phyloP scores from a whole-genome alignment of 805 yeast genomes.

The Kuraishia capsulata region DNA sequence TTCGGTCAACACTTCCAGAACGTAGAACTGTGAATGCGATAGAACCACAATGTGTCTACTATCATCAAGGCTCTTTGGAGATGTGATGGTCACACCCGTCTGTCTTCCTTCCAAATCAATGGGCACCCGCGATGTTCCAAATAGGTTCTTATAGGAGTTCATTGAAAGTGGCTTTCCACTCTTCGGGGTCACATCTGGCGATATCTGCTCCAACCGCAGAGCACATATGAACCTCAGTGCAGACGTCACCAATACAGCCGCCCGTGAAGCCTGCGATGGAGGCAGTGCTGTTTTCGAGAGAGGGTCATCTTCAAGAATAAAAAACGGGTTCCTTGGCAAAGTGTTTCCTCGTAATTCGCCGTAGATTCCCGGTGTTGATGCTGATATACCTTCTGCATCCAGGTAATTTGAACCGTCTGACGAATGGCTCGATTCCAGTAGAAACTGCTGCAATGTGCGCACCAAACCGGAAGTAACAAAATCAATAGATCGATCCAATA shows the following conservation, averaged over 20 bases:
- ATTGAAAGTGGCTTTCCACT: conserved; percentile 48
- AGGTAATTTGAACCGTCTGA: conserved; percentile 39
- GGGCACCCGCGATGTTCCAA: conserved; percentile 60
- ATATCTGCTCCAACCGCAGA: conserved; percentile 41
- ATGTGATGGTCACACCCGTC: conserved; percentile 28
- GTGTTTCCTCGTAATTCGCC: conserved; percentile 59
- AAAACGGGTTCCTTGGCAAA: conserved; percentile 70
- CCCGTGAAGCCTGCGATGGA: conserved; percentile 59
- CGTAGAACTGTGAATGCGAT: conserved; percentile 41
- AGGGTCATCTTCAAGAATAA: conserved; percentile 70
- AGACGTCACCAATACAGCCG: conserved; percentile 58
- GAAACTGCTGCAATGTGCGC: conserved; percentile 41
- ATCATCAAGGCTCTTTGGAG: conserved; percentile 20
- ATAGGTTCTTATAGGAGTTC: conserved; percentile 57
- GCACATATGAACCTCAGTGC: conserved; percentile 58
- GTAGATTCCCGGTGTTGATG: conserved; percentile 50
- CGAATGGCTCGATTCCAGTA: conserved; percentile 31
- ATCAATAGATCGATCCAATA: conserved; percentile 32
- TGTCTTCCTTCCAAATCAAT: conserved; percentile 19
- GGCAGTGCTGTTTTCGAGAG: conserved; percentile 40
- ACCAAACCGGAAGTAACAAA: conserved; percentile 36
- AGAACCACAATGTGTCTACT: conserved; percentile 42
- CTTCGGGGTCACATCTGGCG: conserved; percentile 49
- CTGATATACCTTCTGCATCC: conserved; percentile 34
- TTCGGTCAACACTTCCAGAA: conserved; percentile 36